A percentile compares a stretch with the other conserved stretches of the same genome.
phyloP scores from a whole-genome alignment of 1,284 basidiomycete genomes.

The Ceratobasidium sp. region DNA sequence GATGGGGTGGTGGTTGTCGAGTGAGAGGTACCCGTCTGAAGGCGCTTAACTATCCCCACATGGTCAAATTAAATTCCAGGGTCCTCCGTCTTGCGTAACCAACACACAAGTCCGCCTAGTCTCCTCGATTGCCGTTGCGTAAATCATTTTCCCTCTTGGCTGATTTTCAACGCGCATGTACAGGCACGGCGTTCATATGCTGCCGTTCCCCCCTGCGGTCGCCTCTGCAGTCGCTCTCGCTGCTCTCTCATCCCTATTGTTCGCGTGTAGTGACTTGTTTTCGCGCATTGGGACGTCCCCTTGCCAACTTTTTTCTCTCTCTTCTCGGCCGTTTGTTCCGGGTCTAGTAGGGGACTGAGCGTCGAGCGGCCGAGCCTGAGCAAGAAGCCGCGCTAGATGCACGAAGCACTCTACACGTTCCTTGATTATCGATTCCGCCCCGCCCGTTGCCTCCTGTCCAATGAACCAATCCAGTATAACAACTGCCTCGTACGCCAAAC shows the following conservation, averaged over 20 bases:
- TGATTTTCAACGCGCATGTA: neutral
- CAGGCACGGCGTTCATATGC: neutral
- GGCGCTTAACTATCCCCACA: constrained; percentile 27
- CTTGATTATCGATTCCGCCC: too few relatives aligned
- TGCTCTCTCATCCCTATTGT: neutral
- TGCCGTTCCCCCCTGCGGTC: neutral
- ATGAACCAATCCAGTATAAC: too few relatives aligned
- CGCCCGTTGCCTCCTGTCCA: too few relatives aligned
- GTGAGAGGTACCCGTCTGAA: neutral
- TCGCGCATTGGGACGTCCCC: neutral
- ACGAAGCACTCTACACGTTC: neutral
- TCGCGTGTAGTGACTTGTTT: neutral
- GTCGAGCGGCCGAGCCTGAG: neutral
- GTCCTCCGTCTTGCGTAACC: constrained; percentile 19
- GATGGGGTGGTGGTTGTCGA: neutral
- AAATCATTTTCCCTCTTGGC: neutral
- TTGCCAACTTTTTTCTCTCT: constrained; percentile 19
- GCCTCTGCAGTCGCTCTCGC: neutral
- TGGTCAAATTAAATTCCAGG: constrained; percentile 39
- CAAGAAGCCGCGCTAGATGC: neutral
- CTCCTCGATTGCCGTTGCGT: neutral
- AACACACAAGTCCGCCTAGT: neutral
- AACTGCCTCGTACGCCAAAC: too few relatives aligned
- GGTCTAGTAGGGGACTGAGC: neutral
- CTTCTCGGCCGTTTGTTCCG: neutral